phyloP scores from a whole-genome alignment of 371 early-diverging fungal species.

The Rhizomucor pusillus region DNA sequence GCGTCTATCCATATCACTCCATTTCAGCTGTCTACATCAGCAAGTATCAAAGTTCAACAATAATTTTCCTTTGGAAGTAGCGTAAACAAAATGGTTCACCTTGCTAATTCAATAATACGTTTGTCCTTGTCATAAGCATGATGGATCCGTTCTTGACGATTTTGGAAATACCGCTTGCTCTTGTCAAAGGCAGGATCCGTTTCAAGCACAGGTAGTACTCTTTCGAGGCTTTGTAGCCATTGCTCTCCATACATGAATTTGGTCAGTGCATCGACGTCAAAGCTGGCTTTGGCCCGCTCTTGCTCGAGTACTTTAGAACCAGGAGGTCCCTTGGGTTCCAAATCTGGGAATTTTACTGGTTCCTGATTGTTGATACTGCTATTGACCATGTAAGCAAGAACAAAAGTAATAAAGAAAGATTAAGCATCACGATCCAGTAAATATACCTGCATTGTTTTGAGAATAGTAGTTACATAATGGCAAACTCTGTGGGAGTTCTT shows the following conservation, averaged over 20 bases:
- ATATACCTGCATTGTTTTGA: too few relatives aligned
- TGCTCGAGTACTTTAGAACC: conserved; percentile 52
- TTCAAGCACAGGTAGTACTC: conserved; percentile 45
- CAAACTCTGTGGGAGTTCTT: too few relatives aligned
- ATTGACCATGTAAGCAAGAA: too few relatives aligned
- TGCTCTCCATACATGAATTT: conserved; percentile 51
- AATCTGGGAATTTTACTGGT: conserved; percentile 46
- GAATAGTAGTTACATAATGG: too few relatives aligned
- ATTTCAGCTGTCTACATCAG: conserved; percentile 32
- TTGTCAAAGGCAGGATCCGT: conserved; percentile 62
- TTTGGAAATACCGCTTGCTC: conserved; percentile 48
- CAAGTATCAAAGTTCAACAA: background rate
- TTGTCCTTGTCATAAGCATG: conserved; percentile 49
- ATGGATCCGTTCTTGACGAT: conserved; percentile 46
- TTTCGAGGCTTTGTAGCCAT: conserved; percentile 46
- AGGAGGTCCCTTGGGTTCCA: conserved; percentile 51
- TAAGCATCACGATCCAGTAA: too few relatives aligned
- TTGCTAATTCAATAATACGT: conserved; percentile 45
- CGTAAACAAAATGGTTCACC: conserved; percentile 25
- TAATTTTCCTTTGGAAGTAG: background rate
- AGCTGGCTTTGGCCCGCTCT: conserved; percentile 53
- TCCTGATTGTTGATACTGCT: conserved; percentile 34
- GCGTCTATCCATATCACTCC: conserved; percentile 34
- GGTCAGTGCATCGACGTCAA: conserved; percentile 47
- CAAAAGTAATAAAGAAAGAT: too few relatives aligned